phyloP scores from a whole-genome alignment of 345 rosid species.

The Rubroshorea leprosula region DNA sequence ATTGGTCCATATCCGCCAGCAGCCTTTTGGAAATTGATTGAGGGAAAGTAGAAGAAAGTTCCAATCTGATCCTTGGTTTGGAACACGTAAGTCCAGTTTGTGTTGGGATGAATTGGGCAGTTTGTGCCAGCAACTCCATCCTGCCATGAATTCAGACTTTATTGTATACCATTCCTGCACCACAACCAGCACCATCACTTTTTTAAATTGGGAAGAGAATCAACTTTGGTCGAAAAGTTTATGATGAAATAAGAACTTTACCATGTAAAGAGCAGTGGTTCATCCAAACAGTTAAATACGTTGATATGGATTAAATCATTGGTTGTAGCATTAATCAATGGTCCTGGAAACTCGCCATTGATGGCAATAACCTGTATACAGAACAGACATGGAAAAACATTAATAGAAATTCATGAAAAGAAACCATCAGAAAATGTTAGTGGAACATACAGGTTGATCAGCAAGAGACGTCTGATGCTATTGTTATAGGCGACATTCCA shows the following conservation, averaged over 20 bases:
- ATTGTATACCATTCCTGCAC: constrained; percentile 52
- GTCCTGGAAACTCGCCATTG: constrained; percentile 68
- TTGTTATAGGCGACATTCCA: constrained; percentile 38
- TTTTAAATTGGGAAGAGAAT: too few species aligned
- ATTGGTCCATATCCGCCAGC: constrained; percentile 50
- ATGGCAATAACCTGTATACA: constrained; percentile 43
- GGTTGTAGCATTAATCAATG: constrained; percentile 48
- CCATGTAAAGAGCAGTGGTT: constrained; percentile 70
- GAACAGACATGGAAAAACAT: neutral
- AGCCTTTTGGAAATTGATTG: constrained; percentile 45
- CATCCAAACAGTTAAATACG: constrained; percentile 47
- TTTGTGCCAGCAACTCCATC: constrained; percentile 63
- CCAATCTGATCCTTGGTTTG: constrained; percentile 65
- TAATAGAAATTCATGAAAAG: neutral
- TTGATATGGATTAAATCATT: constrained; percentile 42
- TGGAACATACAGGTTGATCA: constrained; percentile 31
- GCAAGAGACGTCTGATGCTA: constrained; percentile 16
- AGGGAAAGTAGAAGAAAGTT: constrained; percentile 52
- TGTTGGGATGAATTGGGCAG: constrained; percentile 49
- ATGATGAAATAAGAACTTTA: too few species aligned
- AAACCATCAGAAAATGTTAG: neutral
- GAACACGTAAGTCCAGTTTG: constrained; percentile 51
- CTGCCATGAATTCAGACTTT: constrained; percentile 59
- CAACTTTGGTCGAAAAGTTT: neutral
- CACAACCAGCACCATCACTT: too few species aligned